Evolutionary conservation across 2,329 filamentous ascomycete genomes (phyloP), one percentile per base, ranked within the genome.

Genomic region (Cladosporium sp.): DNA sequence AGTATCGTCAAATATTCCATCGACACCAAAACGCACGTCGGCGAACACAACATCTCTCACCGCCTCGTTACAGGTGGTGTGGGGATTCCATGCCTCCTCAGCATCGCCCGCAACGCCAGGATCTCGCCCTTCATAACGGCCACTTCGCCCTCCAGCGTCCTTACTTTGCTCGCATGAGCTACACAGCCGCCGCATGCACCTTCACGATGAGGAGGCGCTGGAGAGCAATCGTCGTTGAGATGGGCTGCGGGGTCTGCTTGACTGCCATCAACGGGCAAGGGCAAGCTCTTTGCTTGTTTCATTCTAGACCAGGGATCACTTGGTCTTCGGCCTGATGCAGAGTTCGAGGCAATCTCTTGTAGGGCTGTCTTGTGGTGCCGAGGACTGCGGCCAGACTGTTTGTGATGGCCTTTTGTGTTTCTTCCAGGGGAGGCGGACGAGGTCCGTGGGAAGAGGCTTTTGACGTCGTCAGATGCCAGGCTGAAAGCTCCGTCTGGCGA

Each of bases 81-180:
- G 15, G 56, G 51, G 7, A 59, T 38, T 5, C 59, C 61, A 41
- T 59, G 48, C 40, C 57, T 45, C 22, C 62, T 50, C 48, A 65
- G 36, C 45, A 58, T 50, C 2, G 56, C 54, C 52, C 59, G 61
- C 40, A 66, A 41, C 9, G 55, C 58, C 17, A 60, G 22, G 1
- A 65, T 55, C 47, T 66, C 61, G 13, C 53, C 58, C 44, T 58
- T 63, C 42, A 66, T 47, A 1, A 54, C 20, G n/a, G 55, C 53
- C 11, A 66, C 57, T 36, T 66, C 61, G 11, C 43, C 45, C 24
- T 64, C 59, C 34, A 64, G 40, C 7, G 9, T 43, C 37, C 52
- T 40, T 4, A 65, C 53, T 37, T 55, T 48, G 37, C 27, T 53
- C 3, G 50, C 47, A 19, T 50, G 56, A 2, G 58, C 58, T 36